Evolutionary conservation across 2,329 filamentous ascomycete genomes (phyloP), one percentile per base, ranked within the genome.

Genomic region (Furcasterigmium furcatum): DNA sequence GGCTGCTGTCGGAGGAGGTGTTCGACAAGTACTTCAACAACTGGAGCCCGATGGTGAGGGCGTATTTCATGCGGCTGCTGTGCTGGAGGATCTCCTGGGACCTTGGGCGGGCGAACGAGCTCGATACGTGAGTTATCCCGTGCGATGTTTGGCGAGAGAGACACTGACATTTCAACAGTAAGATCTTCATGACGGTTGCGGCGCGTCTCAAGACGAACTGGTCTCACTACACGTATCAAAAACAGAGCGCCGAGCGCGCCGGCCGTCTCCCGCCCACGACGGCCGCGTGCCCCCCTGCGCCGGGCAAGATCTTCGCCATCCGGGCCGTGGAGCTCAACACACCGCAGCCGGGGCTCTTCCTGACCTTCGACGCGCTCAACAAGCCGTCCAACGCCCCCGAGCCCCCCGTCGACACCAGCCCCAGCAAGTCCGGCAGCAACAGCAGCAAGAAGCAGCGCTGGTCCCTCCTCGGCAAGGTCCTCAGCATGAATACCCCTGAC

Each of bases 11-110:
- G 7, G 84, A 87, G 44, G 75, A 84, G 21, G 79, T 86, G 3
- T 96, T 96, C 61, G 82, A 88, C 58, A 82, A 80, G 49, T 84
- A 90, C 50, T 96, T 96, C 68, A 92, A 87, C 59, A 90, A 96
- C 58, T 96, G 91, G 91, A 95, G 89, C 58, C 90, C 91, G 0
- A 95, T 96, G 91, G 89, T 96, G 19, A 81, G 91, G 49, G 87
- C 90, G 13, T 96, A 96, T 64, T 96, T 86, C 61, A 94, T 95
- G 79, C 88, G 91, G 39, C 70, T 96, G 41, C 67, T 96, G 19
- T 95, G 90, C 66, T 96, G 91, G 91, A 82, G 91, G 48, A 73
- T 96, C 40, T 92, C 87, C 52, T 79, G 91, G 51, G 87, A 87
- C 58, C 80, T 84, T 43, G 88, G 85, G 14, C 79, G 77, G 39